phyloP scores from a whole-genome alignment of 371 early-diverging fungal genomes.

The Mortierella sp. region DNA sequence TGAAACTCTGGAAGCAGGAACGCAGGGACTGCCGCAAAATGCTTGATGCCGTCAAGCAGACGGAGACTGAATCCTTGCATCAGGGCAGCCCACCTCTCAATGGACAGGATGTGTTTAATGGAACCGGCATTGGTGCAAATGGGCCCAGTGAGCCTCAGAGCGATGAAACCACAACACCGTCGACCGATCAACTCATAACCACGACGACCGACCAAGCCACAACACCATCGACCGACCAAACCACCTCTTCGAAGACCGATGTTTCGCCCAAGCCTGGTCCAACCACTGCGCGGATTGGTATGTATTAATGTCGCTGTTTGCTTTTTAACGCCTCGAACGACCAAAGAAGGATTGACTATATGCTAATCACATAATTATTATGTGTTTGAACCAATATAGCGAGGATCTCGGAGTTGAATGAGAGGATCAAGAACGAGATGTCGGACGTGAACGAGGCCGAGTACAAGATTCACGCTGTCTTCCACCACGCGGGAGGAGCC shows the following conservation, averaged over 20 bases:
- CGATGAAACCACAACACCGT: not conserved
- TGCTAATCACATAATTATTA: not conserved
- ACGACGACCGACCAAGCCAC: no score
- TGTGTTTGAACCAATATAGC: not conserved
- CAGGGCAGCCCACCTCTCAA: not conserved
- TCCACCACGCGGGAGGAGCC: constrained; percentile 64
- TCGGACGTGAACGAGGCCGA: constrained; percentile 31
- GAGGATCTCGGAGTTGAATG: constrained; percentile 30
- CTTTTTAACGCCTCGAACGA: no score
- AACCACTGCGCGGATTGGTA: no score
- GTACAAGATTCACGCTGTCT: constrained; percentile 52
- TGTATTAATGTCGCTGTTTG: no score
- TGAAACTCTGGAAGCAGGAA: constrained; percentile 33
- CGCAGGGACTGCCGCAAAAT: constrained; percentile 8
- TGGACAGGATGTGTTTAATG: no score
- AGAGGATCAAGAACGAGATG: constrained; percentile 17
- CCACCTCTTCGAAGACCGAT: no score
- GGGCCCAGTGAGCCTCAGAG: not conserved
- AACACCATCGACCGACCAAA: no score
- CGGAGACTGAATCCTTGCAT: not conserved
- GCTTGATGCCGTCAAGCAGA: constrained; percentile 20
- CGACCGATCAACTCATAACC: not conserved
- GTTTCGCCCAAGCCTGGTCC: no score
- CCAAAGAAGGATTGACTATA: no score
- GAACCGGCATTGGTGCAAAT: no score